phyloP scores from a whole-genome alignment of 176 grass and related monocot genomes.

The Bromus sterilis region DNA sequence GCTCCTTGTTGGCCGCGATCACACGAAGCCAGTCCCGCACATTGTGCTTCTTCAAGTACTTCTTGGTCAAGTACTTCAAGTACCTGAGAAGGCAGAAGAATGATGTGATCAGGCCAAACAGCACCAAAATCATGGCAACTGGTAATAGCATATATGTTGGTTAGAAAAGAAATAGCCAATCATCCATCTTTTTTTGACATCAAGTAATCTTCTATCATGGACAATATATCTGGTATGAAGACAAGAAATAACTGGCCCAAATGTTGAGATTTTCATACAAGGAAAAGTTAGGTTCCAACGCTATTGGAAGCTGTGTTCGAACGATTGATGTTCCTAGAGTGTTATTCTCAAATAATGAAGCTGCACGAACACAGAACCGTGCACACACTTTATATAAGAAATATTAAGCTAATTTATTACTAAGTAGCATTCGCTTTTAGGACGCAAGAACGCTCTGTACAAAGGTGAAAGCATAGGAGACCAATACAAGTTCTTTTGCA shows the following conservation, averaged over 20 bases:
- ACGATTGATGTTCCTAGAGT: too few species aligned
- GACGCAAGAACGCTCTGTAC: background rate
- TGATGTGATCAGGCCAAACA: background rate
- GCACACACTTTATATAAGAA: background rate
- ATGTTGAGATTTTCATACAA: background rate
- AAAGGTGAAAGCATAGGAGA: background rate
- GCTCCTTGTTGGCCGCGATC: slow-evolving; percentile 82
- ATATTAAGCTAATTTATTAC: background rate
- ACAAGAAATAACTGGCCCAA: background rate
- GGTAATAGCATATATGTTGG: background rate
- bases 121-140: background rate
- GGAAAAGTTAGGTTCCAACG: background rate
- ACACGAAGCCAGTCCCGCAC: slow-evolving; percentile 84
- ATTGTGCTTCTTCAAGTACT: slow-evolving; percentile 93
- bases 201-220: background rate
- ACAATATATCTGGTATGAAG: too few species aligned
- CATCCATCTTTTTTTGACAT: too few species aligned
- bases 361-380: background rate
- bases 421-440: background rate
- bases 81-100: slow-evolving; percentile 35
- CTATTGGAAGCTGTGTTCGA: too few species aligned
- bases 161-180: background rate
- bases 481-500: background rate
- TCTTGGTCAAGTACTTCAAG: slow-evolving; percentile 90
- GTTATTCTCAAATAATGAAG: background rate